These are phyloP conservation scores for Solanum pinnatisectum DNA, from an alignment of 257 asterid species.

Conservation along the genomic window DNA sequence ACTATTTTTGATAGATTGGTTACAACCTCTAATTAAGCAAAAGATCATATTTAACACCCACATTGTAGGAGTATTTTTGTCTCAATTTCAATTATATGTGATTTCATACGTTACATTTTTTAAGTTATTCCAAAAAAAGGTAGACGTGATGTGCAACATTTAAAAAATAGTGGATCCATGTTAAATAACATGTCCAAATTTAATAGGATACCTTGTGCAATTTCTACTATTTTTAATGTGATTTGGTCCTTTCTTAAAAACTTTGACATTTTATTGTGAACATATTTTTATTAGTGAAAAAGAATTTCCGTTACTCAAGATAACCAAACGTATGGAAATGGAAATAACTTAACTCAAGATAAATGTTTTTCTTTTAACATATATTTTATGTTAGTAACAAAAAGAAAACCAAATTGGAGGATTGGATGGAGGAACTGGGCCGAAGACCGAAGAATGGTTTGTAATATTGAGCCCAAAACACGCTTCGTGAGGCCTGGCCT, in stretches of 20 bases:
- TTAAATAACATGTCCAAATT: background rate
- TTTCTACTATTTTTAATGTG: background rate
- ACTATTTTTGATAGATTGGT: background rate
- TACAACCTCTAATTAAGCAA: background rate
- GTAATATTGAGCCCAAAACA: background rate
- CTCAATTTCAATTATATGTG: background rate
- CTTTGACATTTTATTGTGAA: background rate
- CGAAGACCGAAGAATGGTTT: background rate
- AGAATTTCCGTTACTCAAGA: background rate
- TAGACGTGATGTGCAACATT: background rate
- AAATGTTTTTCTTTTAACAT: background rate
- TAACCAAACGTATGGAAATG: too few relatives aligned
- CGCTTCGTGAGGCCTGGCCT: background rate
- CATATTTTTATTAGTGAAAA: background rate
- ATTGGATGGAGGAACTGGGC: background rate
- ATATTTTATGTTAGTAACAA: too few relatives aligned
- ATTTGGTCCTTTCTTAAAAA: background rate
- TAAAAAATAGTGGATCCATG: background rate
- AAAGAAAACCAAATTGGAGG: background rate
- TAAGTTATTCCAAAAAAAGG: background rate
- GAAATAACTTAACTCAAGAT: background rate
- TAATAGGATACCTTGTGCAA: background rate
- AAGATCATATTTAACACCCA: too few relatives aligned
- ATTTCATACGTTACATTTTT: background rate
- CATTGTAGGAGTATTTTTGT: background rate